These are phyloP conservation scores for Plasmodium gonderi DNA, from an alignment of 169 alveolate species.

Conservation along the genomic window DNA sequence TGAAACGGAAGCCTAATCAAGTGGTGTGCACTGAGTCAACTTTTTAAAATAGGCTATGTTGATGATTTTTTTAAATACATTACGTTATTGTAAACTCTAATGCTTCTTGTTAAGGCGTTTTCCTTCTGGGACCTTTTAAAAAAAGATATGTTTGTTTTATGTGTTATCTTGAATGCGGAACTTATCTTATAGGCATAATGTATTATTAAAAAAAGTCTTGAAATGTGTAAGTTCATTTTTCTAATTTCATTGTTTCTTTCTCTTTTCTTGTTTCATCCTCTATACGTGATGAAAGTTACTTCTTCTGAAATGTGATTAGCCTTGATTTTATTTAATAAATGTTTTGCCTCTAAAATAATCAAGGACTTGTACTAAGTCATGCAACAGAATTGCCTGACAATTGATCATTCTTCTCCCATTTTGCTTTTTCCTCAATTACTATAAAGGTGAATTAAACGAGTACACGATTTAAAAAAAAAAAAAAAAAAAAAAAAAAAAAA, in stretches of 20 bases:
- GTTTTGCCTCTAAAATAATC: background rate
- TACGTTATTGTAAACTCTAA: constrained; percentile 45
- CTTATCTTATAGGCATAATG: background rate
- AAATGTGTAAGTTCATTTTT: constrained; percentile 43
- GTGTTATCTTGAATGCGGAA: constrained; percentile 24
- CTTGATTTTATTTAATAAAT: background rate
- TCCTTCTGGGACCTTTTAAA: background rate
- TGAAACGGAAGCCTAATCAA: background rate
- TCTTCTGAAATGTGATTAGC: background rate
- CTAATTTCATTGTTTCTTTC: constrained; percentile 1
- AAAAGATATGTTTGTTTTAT: background rate
- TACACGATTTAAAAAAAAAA: background rate
- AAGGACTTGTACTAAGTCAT: too few relatives aligned
- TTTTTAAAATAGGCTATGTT: background rate
- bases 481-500: background rate
- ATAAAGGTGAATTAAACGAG: background rate
- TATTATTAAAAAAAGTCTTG: constrained; percentile 8
- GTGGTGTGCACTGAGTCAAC: background rate
- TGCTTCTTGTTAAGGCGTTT: background rate
- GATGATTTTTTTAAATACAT: background rate
- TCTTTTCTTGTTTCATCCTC: background rate
- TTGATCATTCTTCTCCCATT: background rate
- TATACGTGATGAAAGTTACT: background rate
- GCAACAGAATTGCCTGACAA: background rate
- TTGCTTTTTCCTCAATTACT: background rate